Conservation (phyloP, 2,329 filamentous ascomycete genomes). For the Trichoderma gracile region DNA sequence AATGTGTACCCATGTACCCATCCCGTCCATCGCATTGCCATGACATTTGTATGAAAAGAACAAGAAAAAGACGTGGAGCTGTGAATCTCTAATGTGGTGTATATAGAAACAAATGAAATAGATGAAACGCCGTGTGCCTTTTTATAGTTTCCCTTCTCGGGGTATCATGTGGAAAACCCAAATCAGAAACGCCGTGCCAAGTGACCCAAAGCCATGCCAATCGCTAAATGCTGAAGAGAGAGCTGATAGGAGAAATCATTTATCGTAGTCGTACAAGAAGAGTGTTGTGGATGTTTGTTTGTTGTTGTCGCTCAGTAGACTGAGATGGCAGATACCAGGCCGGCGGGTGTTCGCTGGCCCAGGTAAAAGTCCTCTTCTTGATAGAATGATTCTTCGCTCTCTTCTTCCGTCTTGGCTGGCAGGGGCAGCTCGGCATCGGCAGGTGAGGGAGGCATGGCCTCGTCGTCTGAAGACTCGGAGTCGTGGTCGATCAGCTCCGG, state of each 20-base stretch:
- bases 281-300: background rate
- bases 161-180: constrained; percentile 17
- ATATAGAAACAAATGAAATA: constrained; percentile 15
- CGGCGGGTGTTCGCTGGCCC: constrained; percentile 51
- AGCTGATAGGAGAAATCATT: constrained; percentile 9
- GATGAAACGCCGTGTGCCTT: constrained; percentile 20
- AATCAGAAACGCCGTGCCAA: constrained; percentile 18
- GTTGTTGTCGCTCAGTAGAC: constrained; percentile 47
- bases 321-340: constrained; percentile 57
- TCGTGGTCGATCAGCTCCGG: constrained; percentile 72
- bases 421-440: constrained; percentile 60
- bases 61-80: constrained; percentile 14
- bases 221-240: constrained; percentile 19
- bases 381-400: constrained; percentile 50
- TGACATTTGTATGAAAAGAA: constrained; percentile 9
- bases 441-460: constrained; percentile 75
- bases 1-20: constrained; percentile 8
- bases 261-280: constrained; percentile 8
- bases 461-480: constrained; percentile 70
- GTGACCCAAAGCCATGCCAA: constrained; percentile 23
- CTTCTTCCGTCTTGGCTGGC: constrained; percentile 47
- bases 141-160: constrained; percentile 18
- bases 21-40: constrained; percentile 19
- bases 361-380: constrained; percentile 54
- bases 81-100: constrained; percentile 17